Conservation (phyloP, 495 filamentous ascomycete species). For the Aspergillus wentii region DNA sequence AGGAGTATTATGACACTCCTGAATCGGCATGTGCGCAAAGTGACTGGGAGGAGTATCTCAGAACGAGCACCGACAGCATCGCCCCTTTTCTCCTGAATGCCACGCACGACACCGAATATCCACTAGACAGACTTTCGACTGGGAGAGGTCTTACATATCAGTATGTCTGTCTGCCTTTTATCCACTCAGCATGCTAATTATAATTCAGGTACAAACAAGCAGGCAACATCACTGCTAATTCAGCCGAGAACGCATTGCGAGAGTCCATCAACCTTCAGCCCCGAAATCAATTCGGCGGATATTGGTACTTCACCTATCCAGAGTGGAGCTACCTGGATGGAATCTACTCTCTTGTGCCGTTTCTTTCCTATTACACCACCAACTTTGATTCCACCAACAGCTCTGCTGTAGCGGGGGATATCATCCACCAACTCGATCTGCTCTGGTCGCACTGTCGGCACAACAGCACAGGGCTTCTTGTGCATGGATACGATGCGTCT, state of each 20-base stretch:
- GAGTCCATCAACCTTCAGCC: constrained; percentile 43
- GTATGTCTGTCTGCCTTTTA: constrained; percentile 4
- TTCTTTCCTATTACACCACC: constrained; percentile 42
- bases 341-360: constrained; percentile 48
- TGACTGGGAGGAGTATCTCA: constrained; percentile 13
- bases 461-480: constrained; percentile 39
- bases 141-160: constrained; percentile 34
- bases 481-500: constrained; percentile 56
- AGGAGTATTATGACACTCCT: constrained; percentile 16
- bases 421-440: constrained; percentile 48
- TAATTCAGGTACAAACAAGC: constrained; percentile 22
- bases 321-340: constrained; percentile 58
- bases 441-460: constrained; percentile 48
- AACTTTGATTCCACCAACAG: constrained; percentile 32
- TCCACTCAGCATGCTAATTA: not conserved
- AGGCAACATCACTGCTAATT: constrained; percentile 27
- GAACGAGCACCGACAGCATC: constrained; percentile 22
- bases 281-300: constrained; percentile 35
- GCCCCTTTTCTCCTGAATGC: constrained; percentile 23
- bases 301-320: constrained; percentile 51
- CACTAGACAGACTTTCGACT: constrained; percentile 34
- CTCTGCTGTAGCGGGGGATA: constrained; percentile 34
- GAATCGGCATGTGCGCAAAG: constrained; percentile 6
- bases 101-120: constrained; percentile 24
- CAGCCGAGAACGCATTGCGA: constrained; percentile 37